phyloP scores from a whole-genome alignment of 495 filamentous ascomycete genomes.

The Tuber melanosporum region DNA sequence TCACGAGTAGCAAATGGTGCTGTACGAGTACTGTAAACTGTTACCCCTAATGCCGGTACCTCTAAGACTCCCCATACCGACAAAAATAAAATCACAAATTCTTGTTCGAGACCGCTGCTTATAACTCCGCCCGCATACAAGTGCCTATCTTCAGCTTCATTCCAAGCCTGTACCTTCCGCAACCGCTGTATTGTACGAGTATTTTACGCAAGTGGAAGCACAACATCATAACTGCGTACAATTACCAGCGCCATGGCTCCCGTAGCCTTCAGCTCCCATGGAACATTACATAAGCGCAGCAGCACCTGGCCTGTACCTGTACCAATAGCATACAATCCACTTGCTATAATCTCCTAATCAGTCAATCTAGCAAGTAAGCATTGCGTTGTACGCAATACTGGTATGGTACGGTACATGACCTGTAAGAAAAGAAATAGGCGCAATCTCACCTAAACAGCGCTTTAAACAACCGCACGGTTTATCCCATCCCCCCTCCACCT shows the following conservation, averaged over 20 bases:
- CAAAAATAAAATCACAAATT: not conserved
- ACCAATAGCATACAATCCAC: not conserved
- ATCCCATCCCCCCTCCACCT: too few species aligned
- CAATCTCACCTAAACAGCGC: not conserved
- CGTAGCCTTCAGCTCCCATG: not conserved
- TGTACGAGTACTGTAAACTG: not conserved
- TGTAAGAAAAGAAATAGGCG: not conserved
- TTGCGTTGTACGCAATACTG: not conserved
- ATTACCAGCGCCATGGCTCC: not conserved
- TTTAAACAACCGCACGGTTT: not conserved
- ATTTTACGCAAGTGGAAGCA: not conserved
- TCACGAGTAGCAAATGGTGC: not conserved
- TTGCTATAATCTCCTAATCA: not conserved
- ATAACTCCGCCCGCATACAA: too few species aligned
- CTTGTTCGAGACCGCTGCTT: not conserved
- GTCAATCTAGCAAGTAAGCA: not conserved
- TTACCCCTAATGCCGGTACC: not conserved
- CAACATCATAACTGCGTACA: not conserved
- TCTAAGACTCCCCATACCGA: not conserved
- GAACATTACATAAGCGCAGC: not conserved
- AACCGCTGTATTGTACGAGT: not conserved
- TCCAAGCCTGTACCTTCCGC: not conserved
- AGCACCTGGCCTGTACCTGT: not conserved
- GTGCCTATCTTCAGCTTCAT: not conserved
- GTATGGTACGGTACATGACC: not conserved